phyloP scores from a whole-genome alignment of 495 filamentous ascomycete species.

The Penicilliopsis zonata region DNA sequence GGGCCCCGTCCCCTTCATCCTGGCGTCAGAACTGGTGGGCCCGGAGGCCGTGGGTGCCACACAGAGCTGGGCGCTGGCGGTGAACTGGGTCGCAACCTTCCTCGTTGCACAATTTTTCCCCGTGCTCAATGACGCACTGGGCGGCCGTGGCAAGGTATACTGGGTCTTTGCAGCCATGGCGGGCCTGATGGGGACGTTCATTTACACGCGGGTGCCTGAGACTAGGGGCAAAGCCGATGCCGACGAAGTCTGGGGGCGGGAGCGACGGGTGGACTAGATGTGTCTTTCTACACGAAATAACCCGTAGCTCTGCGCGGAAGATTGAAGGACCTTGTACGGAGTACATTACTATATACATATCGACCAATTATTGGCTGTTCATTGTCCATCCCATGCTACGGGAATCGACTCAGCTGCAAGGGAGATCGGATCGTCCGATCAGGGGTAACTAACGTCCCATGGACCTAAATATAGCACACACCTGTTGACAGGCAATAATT shows the following conservation, averaged over 20 bases:
- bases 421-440: too few species aligned
- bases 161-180: constrained; percentile 76
- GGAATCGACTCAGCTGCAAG: too few species aligned
- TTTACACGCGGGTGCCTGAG: constrained; percentile 64
- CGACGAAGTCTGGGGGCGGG: constrained; percentile 81
- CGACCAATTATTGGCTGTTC: too few species aligned
- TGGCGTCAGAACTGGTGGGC: constrained; percentile 78
- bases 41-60: constrained; percentile 81
- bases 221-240: constrained; percentile 67
- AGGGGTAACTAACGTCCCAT: too few species aligned
- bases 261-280: constrained; percentile 22
- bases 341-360: too few species aligned
- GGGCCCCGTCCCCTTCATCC: constrained; percentile 88
- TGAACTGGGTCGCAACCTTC: constrained; percentile 88
- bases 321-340: too few species aligned
- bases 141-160: constrained; percentile 70
- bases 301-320: too few species aligned
- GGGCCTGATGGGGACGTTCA: constrained; percentile 49
- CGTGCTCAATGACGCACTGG: constrained; percentile 60
- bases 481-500: too few species aligned
- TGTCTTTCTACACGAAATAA: constrained; percentile 15
- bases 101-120: constrained; percentile 90
- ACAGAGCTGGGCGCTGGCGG: constrained; percentile 71
- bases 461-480: too few species aligned
- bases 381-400: too few species aligned